These are phyloP conservation scores for Russula earlei DNA, from an alignment of 768 basidiomycete species.

Conservation along the genomic window DNA sequence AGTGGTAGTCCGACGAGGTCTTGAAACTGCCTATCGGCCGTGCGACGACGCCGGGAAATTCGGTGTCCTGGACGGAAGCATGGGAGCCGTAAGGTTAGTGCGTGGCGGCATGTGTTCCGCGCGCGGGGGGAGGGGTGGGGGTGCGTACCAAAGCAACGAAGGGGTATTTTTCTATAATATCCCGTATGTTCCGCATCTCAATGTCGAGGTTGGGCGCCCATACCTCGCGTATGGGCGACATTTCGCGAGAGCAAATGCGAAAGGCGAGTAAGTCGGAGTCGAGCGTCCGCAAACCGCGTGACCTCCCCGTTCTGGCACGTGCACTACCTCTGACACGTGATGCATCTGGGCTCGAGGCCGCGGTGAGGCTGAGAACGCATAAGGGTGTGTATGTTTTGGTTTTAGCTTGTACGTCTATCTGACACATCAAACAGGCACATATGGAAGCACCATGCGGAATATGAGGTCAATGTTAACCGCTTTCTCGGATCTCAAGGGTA, in stretches of 20 bases:
- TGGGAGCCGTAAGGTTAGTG: slow-evolving; percentile 20
- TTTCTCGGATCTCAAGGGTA: slow-evolving; percentile 1
- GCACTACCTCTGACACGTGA: slow-evolving; percentile 11
- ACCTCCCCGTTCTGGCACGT: slow-evolving; percentile 2
- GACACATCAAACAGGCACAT: slow-evolving; percentile 18
- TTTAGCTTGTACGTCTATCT: slow-evolving; percentile 18
- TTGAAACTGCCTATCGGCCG: slow-evolving; percentile 94
- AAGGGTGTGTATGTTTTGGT: background rate
- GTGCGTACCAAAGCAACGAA: slow-evolving; percentile 84
- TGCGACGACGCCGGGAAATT: slow-evolving; percentile 97
- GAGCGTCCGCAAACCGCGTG: too few relatives aligned
- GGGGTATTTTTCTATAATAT: slow-evolving; percentile 82
- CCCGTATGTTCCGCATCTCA: slow-evolving; percentile 85
- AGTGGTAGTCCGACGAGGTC: slow-evolving; percentile 96
- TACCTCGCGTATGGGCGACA: slow-evolving; percentile 88
- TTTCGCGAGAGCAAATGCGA: slow-evolving; percentile 21
- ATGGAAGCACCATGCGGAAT: slow-evolving; percentile 19
- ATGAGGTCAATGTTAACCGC: slow-evolving; percentile 16
- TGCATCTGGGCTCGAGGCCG: background rate
- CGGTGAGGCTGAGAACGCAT: background rate
- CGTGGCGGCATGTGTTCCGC: slow-evolving; percentile 8
- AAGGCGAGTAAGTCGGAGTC: background rate
- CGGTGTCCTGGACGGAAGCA: slow-evolving; percentile 67
- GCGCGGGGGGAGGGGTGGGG: slow-evolving; percentile 18
- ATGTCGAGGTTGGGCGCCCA: slow-evolving; percentile 89